These are phyloP conservation scores for Torulaspora maleeae DNA, from an alignment of 805 yeast genomes.

Conservation along the genomic window DNA sequence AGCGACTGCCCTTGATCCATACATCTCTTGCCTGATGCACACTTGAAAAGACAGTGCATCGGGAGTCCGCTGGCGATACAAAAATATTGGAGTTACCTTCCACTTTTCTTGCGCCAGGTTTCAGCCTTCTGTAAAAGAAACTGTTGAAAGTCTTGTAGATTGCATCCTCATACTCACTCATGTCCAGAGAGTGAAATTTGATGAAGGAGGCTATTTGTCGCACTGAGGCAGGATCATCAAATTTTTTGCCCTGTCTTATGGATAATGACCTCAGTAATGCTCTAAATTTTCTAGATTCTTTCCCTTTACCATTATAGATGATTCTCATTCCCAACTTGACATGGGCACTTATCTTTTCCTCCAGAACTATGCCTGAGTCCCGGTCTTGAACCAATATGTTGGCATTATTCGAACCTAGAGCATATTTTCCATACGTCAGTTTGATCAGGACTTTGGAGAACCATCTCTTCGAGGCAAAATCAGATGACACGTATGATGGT, in stretches of 20 bases:
- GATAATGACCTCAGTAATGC: conserved; percentile 61
- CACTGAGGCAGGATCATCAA: conserved; percentile 65
- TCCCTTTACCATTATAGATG: conserved; percentile 68
- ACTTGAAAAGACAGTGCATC: conserved; percentile 65
- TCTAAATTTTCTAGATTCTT: conserved; percentile 54
- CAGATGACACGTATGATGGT: conserved; percentile 70
- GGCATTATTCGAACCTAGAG: conserved; percentile 84
- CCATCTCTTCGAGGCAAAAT: conserved; percentile 85
- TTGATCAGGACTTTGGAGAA: conserved; percentile 76
- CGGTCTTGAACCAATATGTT: conserved; percentile 93
- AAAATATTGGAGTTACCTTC: conserved; percentile 55
- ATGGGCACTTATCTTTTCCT: conserved; percentile 87
- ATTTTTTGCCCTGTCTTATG: conserved; percentile 77
- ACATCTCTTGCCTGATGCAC: conserved; percentile 60
- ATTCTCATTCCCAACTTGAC: conserved; percentile 84
- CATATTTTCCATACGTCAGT: conserved; percentile 81
- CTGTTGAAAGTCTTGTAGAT: conserved; percentile 74
- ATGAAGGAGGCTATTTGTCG: conserved; percentile 71
- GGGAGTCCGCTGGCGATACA: conserved; percentile 82
- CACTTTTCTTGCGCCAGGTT: conserved; percentile 62
- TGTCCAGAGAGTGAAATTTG: conserved; percentile 73
- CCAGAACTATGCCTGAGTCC: conserved; percentile 79
- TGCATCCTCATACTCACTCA: conserved; percentile 60
- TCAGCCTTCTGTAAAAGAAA: conserved; percentile 76
- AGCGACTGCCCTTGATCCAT: conserved; percentile 87